Percentiles rank a stretch among this genome's conserved stretches.
phyloP scores from a whole-genome alignment of 495 filamentous ascomycete genomes.

The Pyrenula massariospora region DNA sequence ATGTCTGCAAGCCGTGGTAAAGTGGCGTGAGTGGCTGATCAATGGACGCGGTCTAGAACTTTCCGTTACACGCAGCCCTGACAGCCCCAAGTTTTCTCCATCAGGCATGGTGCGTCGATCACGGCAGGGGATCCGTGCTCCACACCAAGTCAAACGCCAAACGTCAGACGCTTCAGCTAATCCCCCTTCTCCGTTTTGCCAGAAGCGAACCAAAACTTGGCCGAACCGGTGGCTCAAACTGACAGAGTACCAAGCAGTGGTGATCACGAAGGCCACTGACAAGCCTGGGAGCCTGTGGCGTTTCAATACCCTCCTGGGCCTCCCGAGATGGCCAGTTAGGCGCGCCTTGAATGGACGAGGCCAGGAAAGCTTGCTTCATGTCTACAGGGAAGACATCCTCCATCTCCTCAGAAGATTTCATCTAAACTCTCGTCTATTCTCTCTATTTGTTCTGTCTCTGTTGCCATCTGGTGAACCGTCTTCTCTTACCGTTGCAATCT shows the following conservation, averaged over 20 bases:
- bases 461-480: neutral
- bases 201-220: neutral
- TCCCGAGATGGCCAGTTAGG: no score
- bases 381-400: neutral
- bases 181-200: neutral
- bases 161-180: neutral
- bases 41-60: no score
- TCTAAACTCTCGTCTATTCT: neutral
- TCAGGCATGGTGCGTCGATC: neutral
- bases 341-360: neutral
- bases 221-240: neutral
- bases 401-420: neutral
- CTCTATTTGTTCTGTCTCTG: neutral
- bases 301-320: neutral
- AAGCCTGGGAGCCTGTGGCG: neutral
- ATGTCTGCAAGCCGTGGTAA: no score
- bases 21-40: no score
- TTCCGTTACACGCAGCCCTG: no score
- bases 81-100: neutral
- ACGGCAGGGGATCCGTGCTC: neutral
- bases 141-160: neutral
- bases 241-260: neutral
- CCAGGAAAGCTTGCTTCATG: neutral
- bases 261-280: no score
- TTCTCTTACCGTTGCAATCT: no score